These are phyloP conservation scores for Sordaria brevicollis DNA, from an alignment of 495 filamentous ascomycete genomes.

Conservation along the genomic window DNA sequence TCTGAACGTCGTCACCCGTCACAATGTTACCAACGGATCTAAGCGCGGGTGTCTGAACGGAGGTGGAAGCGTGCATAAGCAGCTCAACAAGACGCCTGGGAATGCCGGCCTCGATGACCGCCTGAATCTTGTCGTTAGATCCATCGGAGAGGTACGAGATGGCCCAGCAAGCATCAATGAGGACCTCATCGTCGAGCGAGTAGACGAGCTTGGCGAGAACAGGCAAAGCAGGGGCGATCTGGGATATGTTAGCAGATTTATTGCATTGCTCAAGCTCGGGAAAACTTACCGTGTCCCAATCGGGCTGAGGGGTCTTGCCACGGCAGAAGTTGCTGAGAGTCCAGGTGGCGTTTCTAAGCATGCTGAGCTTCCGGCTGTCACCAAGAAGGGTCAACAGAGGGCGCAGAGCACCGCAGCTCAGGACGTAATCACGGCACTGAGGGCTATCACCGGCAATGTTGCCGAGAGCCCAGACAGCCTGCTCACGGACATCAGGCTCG, in stretches of 20 bases:
- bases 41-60: slow-evolving; percentile 94
- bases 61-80: slow-evolving; percentile 97
- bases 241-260: slow-evolving; percentile 13
- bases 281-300: slow-evolving; percentile 81
- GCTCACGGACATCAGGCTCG: slow-evolving; percentile 96
- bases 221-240: slow-evolving; percentile 95
- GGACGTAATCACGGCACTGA: slow-evolving; percentile 89
- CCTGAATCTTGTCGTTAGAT: slow-evolving; percentile 98
- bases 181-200: slow-evolving; percentile 94
- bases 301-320: slow-evolving; percentile 97
- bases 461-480: slow-evolving; percentile 97
- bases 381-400: slow-evolving; percentile 82
- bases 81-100: slow-evolving; percentile 95
- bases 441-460: slow-evolving; percentile 99
- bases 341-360: slow-evolving; percentile 98
- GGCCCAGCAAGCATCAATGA: slow-evolving; percentile 99
- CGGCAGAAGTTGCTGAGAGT: slow-evolving; percentile 99
- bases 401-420: slow-evolving; percentile 79
- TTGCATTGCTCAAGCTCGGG: neutral
- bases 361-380: slow-evolving; percentile 97
- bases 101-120: slow-evolving; percentile 96
- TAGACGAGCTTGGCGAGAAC: slow-evolving; percentile 96
- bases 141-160: slow-evolving; percentile 99
- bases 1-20: slow-evolving; percentile 97
- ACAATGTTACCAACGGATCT: slow-evolving; percentile 98